Conservation (phyloP, 2,329 filamentous ascomycete genomes). For the Penicillium sp. region DNA sequence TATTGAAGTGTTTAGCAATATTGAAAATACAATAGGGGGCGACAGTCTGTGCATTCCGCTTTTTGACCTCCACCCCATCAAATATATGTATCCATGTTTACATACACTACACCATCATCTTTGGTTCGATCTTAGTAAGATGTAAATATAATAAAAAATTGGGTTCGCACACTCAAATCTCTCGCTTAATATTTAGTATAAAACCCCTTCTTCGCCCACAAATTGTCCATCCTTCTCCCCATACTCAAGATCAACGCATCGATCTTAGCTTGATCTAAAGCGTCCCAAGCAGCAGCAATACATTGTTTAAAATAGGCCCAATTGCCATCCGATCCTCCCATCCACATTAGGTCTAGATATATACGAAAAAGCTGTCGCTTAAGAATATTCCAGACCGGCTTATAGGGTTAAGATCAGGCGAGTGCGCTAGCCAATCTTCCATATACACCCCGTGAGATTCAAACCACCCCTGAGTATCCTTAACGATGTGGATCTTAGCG, state of each 20-base stretch:
- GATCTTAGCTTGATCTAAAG: background rate
- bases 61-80: too few species aligned
- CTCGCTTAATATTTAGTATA: background rate
- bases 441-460: background rate
- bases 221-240: background rate
- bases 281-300: background rate
- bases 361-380: background rate
- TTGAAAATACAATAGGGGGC: too few species aligned
- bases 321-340: background rate
- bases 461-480: background rate
- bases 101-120: too few species aligned
- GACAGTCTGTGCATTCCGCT: too few species aligned
- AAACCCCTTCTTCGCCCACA: background rate
- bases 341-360: constrained; percentile 1
- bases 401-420: constrained; percentile 4
- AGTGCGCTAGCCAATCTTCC: constrained; percentile 1
- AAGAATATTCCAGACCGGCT: constrained; percentile 1
- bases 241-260: background rate
- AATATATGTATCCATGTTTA: too few species aligned
- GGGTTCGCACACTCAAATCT: too few species aligned
- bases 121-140: too few species aligned
- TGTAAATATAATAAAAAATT: too few species aligned
- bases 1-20: too few species aligned
- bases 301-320: constrained; percentile 1
- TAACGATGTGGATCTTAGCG: background rate